These are phyloP conservation scores for Apiospora arundinis DNA, from an alignment of 2,329 filamentous ascomycete genomes.

Conservation along the genomic window DNA sequence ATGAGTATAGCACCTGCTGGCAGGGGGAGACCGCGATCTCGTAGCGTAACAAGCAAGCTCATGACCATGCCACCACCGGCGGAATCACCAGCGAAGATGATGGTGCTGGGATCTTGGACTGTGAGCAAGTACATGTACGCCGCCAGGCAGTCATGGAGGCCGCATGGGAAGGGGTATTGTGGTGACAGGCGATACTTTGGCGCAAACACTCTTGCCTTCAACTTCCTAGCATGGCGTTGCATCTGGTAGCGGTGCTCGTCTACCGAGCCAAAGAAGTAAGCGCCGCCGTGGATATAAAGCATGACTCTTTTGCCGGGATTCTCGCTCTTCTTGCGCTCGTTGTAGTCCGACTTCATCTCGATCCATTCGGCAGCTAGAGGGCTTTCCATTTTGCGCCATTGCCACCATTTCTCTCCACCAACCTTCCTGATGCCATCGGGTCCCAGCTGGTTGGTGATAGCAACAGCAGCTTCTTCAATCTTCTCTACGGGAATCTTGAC, in stretches of 20 bases:
- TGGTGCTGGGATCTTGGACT: constrained; percentile 77
- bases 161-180: constrained; percentile 95
- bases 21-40: constrained; percentile 82
- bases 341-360: constrained; percentile 86
- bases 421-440: constrained; percentile 74
- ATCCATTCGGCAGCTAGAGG: constrained; percentile 89
- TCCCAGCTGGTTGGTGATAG: constrained; percentile 78
- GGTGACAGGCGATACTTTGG: constrained; percentile 87
- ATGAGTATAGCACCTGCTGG: constrained; percentile 91
- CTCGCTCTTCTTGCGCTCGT: constrained; percentile 68
- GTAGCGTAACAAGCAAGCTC: constrained; percentile 77
- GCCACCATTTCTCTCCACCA: constrained; percentile 88
- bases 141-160: constrained; percentile 86
- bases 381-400: constrained; percentile 75
- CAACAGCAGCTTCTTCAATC: constrained; percentile 68
- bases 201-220: constrained; percentile 88
- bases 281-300: constrained; percentile 92
- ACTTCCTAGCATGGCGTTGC: constrained; percentile 91
- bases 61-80: constrained; percentile 92
- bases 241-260: constrained; percentile 99
- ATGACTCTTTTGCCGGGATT: constrained; percentile 77
- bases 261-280: constrained; percentile 94
- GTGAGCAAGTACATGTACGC: constrained; percentile 84
- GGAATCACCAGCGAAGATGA: constrained; percentile 89
- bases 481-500: constrained; percentile 69